These are phyloP conservation scores for Graphilbum fragrans DNA, from an alignment of 2,329 filamentous ascomycete species.

Conservation along the genomic window DNA sequence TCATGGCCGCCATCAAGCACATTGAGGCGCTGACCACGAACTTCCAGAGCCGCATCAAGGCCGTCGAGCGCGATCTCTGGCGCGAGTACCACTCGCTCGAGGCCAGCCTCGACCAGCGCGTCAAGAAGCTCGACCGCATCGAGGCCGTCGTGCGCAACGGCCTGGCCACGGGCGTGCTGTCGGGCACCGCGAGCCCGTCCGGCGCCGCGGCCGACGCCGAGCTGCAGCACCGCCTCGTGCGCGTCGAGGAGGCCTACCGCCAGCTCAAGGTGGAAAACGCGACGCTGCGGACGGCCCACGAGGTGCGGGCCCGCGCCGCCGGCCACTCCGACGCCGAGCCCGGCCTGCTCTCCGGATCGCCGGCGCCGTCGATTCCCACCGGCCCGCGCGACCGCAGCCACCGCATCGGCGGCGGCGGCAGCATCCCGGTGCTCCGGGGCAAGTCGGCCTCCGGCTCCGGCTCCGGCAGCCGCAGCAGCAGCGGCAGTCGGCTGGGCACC, in stretches of 20 bases:
- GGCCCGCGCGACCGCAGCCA: slow-evolving; percentile 34
- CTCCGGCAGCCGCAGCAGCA: neutral
- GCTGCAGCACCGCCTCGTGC: slow-evolving; percentile 33
- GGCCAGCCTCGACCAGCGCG: slow-evolving; percentile 62
- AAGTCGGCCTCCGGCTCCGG: neutral
- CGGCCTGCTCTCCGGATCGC: slow-evolving; percentile 31
- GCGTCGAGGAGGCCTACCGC: slow-evolving; percentile 49
- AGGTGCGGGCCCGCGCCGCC: slow-evolving; percentile 40
- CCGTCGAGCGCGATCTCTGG: slow-evolving; percentile 80
- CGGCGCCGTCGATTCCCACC: slow-evolving; percentile 40
- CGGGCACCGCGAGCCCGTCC: too few relatives aligned
- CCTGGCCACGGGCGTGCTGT: slow-evolving; percentile 33
- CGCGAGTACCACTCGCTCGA: slow-evolving; percentile 85
- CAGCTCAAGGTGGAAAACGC: slow-evolving; percentile 53
- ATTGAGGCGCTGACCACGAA: slow-evolving; percentile 69
- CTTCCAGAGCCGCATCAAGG: slow-evolving; percentile 70
- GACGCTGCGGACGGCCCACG: slow-evolving; percentile 54
- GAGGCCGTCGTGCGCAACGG: slow-evolving; percentile 66
- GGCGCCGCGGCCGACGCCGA: slow-evolving; percentile 9
- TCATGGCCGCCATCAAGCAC: slow-evolving; percentile 74
- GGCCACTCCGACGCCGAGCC: slow-evolving; percentile 39
- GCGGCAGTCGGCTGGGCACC: neutral
- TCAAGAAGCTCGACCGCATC: slow-evolving; percentile 77
- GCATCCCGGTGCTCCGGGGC: neutral
- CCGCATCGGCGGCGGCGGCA: neutral